Conservation (phyloP, 768 basidiomycete genomes). For the Rickenella mellea region DNA sequence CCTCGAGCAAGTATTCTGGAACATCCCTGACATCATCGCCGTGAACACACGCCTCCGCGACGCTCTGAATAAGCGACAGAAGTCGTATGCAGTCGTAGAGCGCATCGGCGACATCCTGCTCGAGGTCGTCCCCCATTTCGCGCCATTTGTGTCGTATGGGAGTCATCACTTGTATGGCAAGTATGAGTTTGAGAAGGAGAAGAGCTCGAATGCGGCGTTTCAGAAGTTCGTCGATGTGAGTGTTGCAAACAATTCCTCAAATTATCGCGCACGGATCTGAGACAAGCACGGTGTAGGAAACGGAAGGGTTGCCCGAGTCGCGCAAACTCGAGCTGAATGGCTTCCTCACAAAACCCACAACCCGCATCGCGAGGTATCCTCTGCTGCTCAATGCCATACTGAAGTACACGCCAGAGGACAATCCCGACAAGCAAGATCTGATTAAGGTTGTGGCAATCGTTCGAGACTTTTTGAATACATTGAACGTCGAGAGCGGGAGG, state of each 20-base stretch:
- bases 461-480: constrained; percentile 74
- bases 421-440: constrained; percentile 70
- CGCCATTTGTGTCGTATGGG: constrained; percentile 91
- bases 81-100: constrained; percentile 88
- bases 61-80: constrained; percentile 89
- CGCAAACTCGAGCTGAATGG: constrained; percentile 96
- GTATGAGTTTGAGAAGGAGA: constrained; percentile 99
- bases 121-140: constrained; percentile 79
- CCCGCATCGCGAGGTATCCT: constrained; percentile 93
- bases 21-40: constrained; percentile 84
- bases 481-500: constrained; percentile 91
- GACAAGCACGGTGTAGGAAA: constrained; percentile 38
- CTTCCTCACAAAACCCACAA: constrained; percentile 96
- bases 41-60: constrained; percentile 89
- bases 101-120: constrained; percentile 85
- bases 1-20: constrained; percentile 95
- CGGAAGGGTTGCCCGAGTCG: constrained; percentile 88
- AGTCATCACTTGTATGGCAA: constrained; percentile 97
- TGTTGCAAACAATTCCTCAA: constrained; percentile 8
- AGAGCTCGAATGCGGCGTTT: constrained; percentile 84
- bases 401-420: constrained; percentile 88
- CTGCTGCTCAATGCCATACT: constrained; percentile 83
- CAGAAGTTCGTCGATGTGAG: constrained; percentile 90
- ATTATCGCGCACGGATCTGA: neutral
- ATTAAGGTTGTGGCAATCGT: constrained; percentile 71